Evolutionary conservation across 345 rosid genomes (phyloP).

Genomic region (Eucalyptus sideroxylon): DNA sequence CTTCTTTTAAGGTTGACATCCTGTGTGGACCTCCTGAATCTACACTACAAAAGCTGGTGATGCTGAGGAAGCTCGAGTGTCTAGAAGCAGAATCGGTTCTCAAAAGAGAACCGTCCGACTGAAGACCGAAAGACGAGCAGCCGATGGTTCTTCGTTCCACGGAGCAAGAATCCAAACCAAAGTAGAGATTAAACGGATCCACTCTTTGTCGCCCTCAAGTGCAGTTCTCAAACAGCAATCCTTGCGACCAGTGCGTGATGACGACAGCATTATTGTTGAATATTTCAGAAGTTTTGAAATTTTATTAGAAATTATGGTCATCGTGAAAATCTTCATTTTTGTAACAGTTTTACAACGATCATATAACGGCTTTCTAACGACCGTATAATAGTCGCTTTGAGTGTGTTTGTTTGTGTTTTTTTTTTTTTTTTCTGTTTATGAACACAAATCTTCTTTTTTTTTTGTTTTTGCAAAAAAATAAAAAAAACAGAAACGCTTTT

Average conservation of each 20-base stretch:
- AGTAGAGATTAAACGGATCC: background rate
- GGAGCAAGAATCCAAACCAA: background rate
- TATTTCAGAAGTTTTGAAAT: no score
- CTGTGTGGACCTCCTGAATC: background rate
- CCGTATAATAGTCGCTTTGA: no score
- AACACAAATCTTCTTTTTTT: no score
- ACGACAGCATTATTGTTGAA: no score
- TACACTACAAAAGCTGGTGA: background rate
- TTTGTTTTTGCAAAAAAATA: no score
- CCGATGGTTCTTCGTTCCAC: background rate
- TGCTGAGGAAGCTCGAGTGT: background rate
- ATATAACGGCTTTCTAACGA: no score
- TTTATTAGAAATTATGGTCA: no score
- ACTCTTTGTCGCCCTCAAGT: background rate
- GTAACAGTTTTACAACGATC: no score
- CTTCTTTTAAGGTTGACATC: background rate
- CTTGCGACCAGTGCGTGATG: background rate
- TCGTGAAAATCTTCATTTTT: no score
- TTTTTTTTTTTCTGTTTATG: no score
- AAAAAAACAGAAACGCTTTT: no score
- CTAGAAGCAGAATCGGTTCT: background rate
- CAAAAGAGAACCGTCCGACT: background rate
- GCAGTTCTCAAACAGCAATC: background rate
- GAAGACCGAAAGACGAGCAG: background rate
- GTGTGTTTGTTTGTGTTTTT: no score